phyloP scores from a whole-genome alignment of 768 basidiomycete species.

The Kwoniella europaea region DNA sequence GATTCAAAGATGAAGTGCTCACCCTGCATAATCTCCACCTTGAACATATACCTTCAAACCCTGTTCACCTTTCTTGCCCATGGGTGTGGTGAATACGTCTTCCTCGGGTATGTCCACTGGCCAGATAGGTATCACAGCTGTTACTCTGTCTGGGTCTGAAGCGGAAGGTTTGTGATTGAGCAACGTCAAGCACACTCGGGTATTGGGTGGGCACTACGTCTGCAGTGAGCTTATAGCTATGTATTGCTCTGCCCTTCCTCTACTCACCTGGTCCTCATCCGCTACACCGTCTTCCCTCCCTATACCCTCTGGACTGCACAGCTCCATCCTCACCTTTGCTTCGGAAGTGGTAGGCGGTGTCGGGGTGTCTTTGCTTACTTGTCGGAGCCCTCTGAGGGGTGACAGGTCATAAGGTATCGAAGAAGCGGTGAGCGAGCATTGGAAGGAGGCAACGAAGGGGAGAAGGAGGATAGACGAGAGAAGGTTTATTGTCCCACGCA shows the following conservation, averaged over 20 bases:
- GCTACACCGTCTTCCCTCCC: constrained; percentile 44
- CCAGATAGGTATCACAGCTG: constrained; percentile 57
- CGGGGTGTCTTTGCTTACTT: constrained; percentile 34
- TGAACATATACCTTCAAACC: constrained; percentile 49
- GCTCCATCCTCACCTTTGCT: constrained; percentile 45
- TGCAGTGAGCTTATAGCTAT: no score
- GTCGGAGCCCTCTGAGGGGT: constrained; percentile 37
- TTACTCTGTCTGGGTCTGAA: constrained; percentile 46
- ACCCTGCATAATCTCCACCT: constrained; percentile 57
- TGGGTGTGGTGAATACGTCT: constrained; percentile 34
- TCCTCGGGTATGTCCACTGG: constrained; percentile 35
- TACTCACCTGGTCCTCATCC: constrained; percentile 57
- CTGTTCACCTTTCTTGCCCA: constrained; percentile 42
- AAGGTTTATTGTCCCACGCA: neutral
- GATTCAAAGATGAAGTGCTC: no score
- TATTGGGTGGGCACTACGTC: constrained; percentile 52
- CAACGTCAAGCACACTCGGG: constrained; percentile 52
- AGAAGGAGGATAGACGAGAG: constrained; percentile 15
- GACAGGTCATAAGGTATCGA: constrained; percentile 47
- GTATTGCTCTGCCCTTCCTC: neutral
- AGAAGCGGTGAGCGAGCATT: constrained; percentile 38
- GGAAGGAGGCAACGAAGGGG: constrained; percentile 26
- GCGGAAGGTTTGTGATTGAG: constrained; percentile 53
- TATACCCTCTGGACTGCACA: constrained; percentile 50
- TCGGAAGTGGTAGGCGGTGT: constrained; percentile 56